Base-by-base conservation (phyloP, 2,329 filamentous ascomycete species). In the Arthroderma uncinatum region DNA sequence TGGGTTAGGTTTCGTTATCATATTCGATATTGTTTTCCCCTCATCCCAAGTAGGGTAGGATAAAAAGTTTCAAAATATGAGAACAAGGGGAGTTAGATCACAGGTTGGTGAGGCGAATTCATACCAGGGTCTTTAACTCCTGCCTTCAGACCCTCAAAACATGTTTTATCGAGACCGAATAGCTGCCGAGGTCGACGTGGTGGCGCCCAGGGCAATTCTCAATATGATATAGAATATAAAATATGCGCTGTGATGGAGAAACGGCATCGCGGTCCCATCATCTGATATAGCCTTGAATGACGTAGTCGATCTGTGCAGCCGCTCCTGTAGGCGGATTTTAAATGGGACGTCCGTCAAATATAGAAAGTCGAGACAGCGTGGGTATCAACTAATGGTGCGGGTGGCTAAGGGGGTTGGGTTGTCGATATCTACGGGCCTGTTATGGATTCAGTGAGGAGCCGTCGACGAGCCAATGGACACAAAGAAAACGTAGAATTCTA, bases 401-500 rank as follows among this genome's bases (percentile, higher is more conserved):
- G 6, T 34, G 33, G n/a, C n/a, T 47, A 21, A 19, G 19, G 40
- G 40, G 40, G 9, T 23, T 5, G 4, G 9, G 10, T 21, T 2
- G 21, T 25, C 21, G 8, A 12, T n/a, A 19, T 42, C 1, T 9
- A 42, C 19, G 40, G 40, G 16, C 39, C 16, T 23, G n/a, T 9
- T 14, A 2, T 42, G 19, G 16, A 42, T 21, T 19, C 9, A 1
- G 23, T 42, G 25, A 9, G n/a, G 16, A 50, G 47, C 12, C 12
- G 16, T 30, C n/a, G 3, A 30, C 14, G 12, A 16, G 23, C 25
- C 6, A 19, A 33, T 1, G 23, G 6, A 25, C 7, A 30, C 4
- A 48, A 48, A n/a, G 28, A 28, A 33, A 14, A 50, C 14, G 28
- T 50, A 50, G 28, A 30, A 50, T 50, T 50, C 47, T 50, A 50